phyloP scores from a whole-genome alignment of 2,329 filamentous ascomycete species.

The Xylariaceae sp. region DNA sequence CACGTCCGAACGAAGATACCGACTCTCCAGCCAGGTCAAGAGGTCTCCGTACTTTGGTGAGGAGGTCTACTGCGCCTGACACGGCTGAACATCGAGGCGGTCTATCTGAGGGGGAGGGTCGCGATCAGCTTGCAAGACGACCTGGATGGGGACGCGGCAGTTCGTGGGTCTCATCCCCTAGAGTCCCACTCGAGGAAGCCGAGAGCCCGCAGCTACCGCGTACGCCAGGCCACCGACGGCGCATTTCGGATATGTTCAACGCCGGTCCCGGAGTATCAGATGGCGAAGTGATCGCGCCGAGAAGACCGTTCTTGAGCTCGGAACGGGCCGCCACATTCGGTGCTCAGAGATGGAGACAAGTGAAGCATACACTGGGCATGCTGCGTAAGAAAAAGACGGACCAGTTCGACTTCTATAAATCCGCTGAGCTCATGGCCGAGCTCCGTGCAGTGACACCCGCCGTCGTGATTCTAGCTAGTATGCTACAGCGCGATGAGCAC shows the following conservation, averaged over 20 bases:
- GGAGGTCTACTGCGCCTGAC: constrained; percentile 61
- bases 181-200: constrained; percentile 44
- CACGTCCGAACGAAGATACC: constrained; percentile 35
- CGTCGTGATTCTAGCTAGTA: constrained; percentile 88
- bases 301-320: constrained; percentile 48
- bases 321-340: constrained; percentile 67
- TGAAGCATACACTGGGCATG: constrained; percentile 80
- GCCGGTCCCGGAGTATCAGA: constrained; percentile 51
- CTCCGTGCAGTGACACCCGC: constrained; percentile 86
- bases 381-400: constrained; percentile 73
- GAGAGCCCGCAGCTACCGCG: constrained; percentile 47
- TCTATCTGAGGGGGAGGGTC: constrained; percentile 68
- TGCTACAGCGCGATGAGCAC: constrained; percentile 96
- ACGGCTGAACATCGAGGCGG: constrained; percentile 51
- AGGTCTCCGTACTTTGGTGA: constrained; percentile 48
- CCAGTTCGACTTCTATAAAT: constrained; percentile 88
- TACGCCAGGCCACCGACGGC: constrained; percentile 55
- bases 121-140: constrained; percentile 48
- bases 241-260: constrained; percentile 56
- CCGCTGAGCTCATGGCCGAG: constrained; percentile 92
- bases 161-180: constrained; percentile 47
- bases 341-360: constrained; percentile 82
- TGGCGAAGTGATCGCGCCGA: constrained; percentile 41
- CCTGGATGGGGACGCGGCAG: constrained; percentile 51
- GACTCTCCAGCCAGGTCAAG: constrained; percentile 34